Percentiles rank a stretch among this genome's conserved stretches.
Conservation (phyloP, 768 basidiomycete genomes). For the Leucocoprinus leucothites region DNA sequence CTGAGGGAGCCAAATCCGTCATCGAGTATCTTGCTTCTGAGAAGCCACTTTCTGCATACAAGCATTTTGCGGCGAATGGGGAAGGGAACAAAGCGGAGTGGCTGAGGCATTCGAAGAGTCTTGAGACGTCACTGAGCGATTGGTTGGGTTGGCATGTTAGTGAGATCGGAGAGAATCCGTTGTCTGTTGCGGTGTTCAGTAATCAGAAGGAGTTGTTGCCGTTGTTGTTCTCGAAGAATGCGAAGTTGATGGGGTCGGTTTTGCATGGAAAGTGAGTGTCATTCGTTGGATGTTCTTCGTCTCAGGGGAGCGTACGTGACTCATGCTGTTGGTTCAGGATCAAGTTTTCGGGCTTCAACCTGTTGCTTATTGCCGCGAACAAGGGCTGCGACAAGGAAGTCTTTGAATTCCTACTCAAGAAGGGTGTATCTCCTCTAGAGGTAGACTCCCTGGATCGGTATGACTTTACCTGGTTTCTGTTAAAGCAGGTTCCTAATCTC, state of each 20-base stretch:
- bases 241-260: slow-evolving; percentile 36
- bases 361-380: slow-evolving; percentile 40
- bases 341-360: slow-evolving; percentile 44
- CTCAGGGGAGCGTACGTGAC: neutral
- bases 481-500: neutral
- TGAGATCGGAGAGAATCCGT: slow-evolving; percentile 48
- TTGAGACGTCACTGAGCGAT: slow-evolving; percentile 39
- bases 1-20: slow-evolving; percentile 26
- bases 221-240: slow-evolving; percentile 38
- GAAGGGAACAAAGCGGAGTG: slow-evolving; percentile 40
- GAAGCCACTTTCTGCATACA: slow-evolving; percentile 48
- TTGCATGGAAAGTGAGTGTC: slow-evolving; percentile 41
- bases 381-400: slow-evolving; percentile 24
- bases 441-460: slow-evolving; percentile 42
- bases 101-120: slow-evolving; percentile 33
- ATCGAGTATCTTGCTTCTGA: slow-evolving; percentile 47
- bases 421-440: slow-evolving; percentile 41
- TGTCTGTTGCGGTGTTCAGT: slow-evolving; percentile 41
- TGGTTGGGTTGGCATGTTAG: slow-evolving; percentile 51
- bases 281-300: neutral
- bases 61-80: slow-evolving; percentile 41
- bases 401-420: slow-evolving; percentile 49
- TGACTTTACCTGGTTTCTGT: slow-evolving; percentile 6
- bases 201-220: slow-evolving; percentile 38
- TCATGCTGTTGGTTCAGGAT: slow-evolving; percentile 19